Evolutionary conservation across 1,284 basidiomycete genomes (phyloP).

Genomic region (Trametes polyzona): DNA sequence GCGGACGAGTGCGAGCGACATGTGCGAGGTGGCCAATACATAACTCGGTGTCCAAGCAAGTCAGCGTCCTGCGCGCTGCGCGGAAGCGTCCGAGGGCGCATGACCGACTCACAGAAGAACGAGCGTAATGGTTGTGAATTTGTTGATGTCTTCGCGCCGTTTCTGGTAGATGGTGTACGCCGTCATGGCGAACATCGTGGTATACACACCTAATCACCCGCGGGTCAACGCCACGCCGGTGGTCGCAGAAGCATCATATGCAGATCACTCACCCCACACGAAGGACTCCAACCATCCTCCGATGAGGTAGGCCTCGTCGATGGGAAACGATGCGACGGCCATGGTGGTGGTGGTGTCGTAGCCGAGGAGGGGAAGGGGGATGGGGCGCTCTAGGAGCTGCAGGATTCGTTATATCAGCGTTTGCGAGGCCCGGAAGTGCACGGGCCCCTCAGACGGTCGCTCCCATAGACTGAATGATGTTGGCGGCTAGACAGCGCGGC

Average conservation of each 20-base stretch:
- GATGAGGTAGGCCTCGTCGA: constrained; percentile 15
- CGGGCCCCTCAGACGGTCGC: not conserved
- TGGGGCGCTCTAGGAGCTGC: not conserved
- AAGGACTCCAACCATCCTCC: constrained; percentile 12
- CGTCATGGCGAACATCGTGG: constrained; percentile 5
- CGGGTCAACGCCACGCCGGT: not conserved
- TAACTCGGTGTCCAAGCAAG: not conserved
- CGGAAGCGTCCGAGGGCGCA: not conserved
- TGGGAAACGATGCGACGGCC: constrained; percentile 1
- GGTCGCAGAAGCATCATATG: not conserved
- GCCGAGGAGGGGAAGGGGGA: not conserved
- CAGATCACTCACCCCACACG: constrained; percentile 4
- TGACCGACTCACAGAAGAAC: not conserved
- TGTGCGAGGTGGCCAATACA: constrained; percentile 7
- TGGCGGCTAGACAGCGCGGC: not conserved
- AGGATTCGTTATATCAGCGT: not conserved
- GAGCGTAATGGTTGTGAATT: constrained; percentile 1
- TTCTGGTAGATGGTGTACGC: constrained; percentile 1
- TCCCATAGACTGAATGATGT: not conserved
- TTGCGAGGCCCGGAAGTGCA: not conserved
- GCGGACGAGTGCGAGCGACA: constrained; percentile 5
- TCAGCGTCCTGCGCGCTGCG: not conserved
- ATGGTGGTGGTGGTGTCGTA: not conserved
- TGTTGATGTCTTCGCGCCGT: not conserved
- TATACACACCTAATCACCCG: not conserved